A percentile compares a stretch with the other conserved stretches of the same genome.
phyloP scores from a whole-genome alignment of 208 protist genomes.

The Naegleria gruberi region DNA sequence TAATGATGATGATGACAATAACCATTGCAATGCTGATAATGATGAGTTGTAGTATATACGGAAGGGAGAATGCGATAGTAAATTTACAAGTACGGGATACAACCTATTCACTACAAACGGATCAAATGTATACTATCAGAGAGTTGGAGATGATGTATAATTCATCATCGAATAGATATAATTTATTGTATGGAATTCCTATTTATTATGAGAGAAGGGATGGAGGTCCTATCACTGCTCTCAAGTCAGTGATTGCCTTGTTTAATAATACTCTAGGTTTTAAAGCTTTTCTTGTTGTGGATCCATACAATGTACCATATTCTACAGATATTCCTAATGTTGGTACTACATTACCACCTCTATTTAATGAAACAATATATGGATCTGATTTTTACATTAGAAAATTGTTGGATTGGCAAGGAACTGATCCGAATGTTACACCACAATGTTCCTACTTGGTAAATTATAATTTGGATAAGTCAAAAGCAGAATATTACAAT shows the following conservation, averaged over 20 bases:
- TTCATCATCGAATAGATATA: not conserved
- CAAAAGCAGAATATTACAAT: not conserved
- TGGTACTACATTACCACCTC: not conserved
- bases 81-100: too few relatives aligned
- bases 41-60: too few relatives aligned
- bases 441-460: not conserved
- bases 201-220: not conserved
- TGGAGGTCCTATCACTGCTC: not conserved
- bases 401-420: not conserved
- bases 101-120: not conserved
- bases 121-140: not conserved
- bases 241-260: not conserved
- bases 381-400: not conserved
- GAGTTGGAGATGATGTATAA: not conserved
- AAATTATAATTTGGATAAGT: not conserved
- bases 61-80: too few relatives aligned
- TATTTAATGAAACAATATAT: not conserved
- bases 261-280: not conserved
- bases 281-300: not conserved
- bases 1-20: too few relatives aligned
- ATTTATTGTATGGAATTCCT: not conserved
- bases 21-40: too few relatives aligned
- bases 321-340: not conserved
- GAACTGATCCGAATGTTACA: not conserved
- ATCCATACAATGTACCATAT: not conserved